Conservation (phyloP, 495 filamentous ascomycete genomes). For the Tuber aestivum region DNA sequence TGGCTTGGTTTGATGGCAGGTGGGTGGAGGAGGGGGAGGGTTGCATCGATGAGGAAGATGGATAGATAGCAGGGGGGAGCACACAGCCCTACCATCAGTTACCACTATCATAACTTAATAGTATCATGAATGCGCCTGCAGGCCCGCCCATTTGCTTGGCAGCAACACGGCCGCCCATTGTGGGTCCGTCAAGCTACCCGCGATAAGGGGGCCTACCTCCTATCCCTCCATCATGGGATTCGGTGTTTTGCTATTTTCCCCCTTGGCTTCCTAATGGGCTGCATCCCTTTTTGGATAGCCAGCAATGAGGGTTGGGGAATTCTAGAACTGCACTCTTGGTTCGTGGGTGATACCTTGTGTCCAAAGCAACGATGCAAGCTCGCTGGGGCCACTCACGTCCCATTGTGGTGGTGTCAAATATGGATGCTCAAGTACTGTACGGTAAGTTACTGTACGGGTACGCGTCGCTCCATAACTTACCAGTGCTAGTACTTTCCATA, state of each 20-base stretch:
- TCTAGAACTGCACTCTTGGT: background rate
- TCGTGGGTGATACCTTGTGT: background rate
- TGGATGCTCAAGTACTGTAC: too few relatives aligned
- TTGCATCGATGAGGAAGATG: background rate
- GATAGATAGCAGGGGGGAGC: background rate
- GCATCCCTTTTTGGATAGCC: background rate
- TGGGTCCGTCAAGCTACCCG: background rate
- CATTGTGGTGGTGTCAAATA: too few relatives aligned
- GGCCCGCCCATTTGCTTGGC: background rate
- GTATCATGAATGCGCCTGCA: background rate
- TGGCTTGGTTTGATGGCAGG: too few relatives aligned
- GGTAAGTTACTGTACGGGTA: background rate
- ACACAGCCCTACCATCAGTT: background rate
- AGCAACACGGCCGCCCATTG: background rate
- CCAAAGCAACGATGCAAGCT: background rate
- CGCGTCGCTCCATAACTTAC: too few relatives aligned
- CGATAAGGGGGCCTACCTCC: background rate
- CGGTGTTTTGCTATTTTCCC: background rate
- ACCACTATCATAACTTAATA: too few relatives aligned
- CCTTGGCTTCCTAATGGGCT: background rate
- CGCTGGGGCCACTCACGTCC: too few relatives aligned
- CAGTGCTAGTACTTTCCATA: too few relatives aligned
- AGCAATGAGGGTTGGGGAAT: background rate
- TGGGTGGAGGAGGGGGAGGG: background rate
- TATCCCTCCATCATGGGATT: background rate